These are phyloP conservation scores for Gossypium raimondii DNA, from an alignment of 345 rosid genomes.

Conservation along the genomic window DNA sequence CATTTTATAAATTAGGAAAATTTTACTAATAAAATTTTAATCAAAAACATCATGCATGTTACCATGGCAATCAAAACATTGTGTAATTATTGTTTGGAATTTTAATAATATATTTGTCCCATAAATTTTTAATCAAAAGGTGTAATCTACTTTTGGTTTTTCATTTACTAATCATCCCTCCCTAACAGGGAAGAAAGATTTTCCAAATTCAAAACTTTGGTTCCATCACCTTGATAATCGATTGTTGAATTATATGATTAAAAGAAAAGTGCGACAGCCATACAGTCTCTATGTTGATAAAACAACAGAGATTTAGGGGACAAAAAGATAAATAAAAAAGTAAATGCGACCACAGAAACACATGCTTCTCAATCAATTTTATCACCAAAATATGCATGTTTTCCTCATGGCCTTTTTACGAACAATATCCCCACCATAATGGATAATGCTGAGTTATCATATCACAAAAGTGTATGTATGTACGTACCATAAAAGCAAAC, in stretches of 20 bases:
- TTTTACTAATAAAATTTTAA: too few species aligned
- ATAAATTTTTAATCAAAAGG: too few species aligned
- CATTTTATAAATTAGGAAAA: too few species aligned
- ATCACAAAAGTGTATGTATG: conserved; percentile 1
- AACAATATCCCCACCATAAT: conserved; percentile 16
- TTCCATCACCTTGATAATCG: background rate
- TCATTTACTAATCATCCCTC: too few species aligned
- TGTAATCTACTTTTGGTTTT: too few species aligned
- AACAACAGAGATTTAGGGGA: background rate
- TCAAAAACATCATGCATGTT: too few species aligned
- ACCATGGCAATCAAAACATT: too few species aligned
- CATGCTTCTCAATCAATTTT: background rate
- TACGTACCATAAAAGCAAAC: background rate
- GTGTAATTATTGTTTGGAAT: too few species aligned
- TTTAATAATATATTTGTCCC: too few species aligned
- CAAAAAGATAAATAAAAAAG: background rate
- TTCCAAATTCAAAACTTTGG: background rate
- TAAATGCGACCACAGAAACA: conserved; percentile 2
- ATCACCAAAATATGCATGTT: background rate
- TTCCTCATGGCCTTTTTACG: background rate
- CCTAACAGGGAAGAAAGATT: too few species aligned
- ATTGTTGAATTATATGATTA: background rate
- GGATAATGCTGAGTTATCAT: background rate
- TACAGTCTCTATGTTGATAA: background rate
- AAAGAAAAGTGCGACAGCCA: background rate